Base-by-base conservation (phyloP, 495 filamentous ascomycete genomes). In the Sphaerosporella brunnea region DNA sequence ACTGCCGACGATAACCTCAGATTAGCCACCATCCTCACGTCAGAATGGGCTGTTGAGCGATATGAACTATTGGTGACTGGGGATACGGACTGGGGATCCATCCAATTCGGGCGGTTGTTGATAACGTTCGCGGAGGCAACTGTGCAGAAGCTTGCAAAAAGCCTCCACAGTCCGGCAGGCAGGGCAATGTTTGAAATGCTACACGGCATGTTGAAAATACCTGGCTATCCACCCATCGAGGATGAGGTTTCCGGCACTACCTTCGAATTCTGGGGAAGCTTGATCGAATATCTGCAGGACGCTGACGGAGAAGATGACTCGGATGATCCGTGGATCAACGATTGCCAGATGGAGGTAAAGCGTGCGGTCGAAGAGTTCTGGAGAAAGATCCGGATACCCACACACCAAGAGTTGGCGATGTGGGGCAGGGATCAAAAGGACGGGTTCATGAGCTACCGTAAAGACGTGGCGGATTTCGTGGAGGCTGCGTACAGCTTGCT, bases 231-330 rank as follows among this genome's bases (percentile, higher is more conserved):
- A 2, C 78, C 78, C 2, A 74, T 74, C 20, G 83, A 92, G 13
- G 84, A 95, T 54, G 67, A 70, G 36, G 75, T 92, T 34, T 84
- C 83, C 35, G 72, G 80, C 2, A 72, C 75, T 2, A 77, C 78
- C 2, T 67, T 94, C 23, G 82, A 93, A 51, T 93, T 88, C 64
- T 94, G 87, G 86, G 80, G 70, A 9, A 72, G 70, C 2, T 80
- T 75, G 50, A 70, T 77, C 18, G 80, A 80, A 54, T 71, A 68
- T 36, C 50, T 76, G 23, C 56, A 68, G 20, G 61, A 62, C 3
- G 59, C 58, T 32, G 59, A 58, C 18, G 54, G 50, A 11, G 49
- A 53, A 28, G 45, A 55, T 11, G 56, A 53, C 2, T 46, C 52
- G 23, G 64, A 39, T 43, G 48, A 49, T 20, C 24, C 51, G 62